Evolutionary conservation across 140 eudicot species (phyloP).

Genomic region (Oenanthe javanica): DNA sequence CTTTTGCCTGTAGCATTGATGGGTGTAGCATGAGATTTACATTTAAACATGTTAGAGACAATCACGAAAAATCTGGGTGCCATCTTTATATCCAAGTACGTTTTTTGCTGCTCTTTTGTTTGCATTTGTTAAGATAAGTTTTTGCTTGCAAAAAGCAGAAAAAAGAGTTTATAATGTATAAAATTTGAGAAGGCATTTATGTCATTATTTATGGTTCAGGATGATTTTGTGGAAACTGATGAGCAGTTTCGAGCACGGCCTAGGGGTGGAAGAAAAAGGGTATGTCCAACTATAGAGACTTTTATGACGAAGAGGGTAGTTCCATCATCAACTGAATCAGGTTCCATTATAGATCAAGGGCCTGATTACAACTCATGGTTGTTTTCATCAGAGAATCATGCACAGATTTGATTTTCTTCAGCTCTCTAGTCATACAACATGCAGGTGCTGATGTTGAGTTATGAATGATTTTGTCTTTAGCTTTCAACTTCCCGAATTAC

Average conservation of each 20-base stretch:
- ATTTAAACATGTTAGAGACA: constrained; percentile 84
- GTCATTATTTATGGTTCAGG: constrained; percentile 31
- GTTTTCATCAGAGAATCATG: constrained; percentile 23
- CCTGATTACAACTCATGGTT: constrained; percentile 47
- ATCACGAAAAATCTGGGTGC: constrained; percentile 58
- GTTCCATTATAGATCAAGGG: constrained; percentile 18
- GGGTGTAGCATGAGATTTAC: constrained; percentile 72
- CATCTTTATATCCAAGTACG: constrained; percentile 56
- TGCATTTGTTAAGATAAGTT: neutral
- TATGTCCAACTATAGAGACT: constrained; percentile 44
- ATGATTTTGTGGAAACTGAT: constrained; percentile 74
- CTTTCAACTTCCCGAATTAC: neutral
- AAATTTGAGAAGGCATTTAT: neutral
- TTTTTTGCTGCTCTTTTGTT: neutral
- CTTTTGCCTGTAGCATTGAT: constrained; percentile 45
- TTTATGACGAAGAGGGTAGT: constrained; percentile 58
- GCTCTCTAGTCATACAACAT: neutral
- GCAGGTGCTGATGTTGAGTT: neutral
- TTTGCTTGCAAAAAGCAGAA: neutral
- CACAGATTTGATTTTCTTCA: neutral
- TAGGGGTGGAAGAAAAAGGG: constrained; percentile 77
- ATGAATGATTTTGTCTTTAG: neutral
- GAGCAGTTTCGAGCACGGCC: constrained; percentile 51
- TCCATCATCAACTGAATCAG: constrained; percentile 42
- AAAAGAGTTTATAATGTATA: neutral